These are phyloP conservation scores for Pestalotiopsis sp. DNA, from an alignment of 2,329 filamentous ascomycete species.

Conservation along the genomic window DNA sequence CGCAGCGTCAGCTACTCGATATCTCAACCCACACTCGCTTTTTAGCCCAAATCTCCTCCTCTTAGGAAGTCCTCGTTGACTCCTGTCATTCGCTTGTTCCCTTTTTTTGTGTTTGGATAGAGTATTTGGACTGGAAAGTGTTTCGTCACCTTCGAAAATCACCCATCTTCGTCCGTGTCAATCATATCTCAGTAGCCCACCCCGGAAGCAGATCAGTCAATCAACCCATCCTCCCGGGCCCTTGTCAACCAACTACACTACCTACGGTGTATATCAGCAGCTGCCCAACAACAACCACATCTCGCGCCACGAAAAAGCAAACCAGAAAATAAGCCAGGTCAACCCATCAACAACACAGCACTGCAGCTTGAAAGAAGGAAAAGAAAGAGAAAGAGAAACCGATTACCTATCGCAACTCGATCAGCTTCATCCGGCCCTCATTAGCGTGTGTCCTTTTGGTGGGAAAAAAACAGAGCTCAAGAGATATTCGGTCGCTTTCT, in stretches of 20 bases:
- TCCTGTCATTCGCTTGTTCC: slow-evolving; percentile 74
- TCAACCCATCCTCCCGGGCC: neutral
- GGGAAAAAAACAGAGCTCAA: slow-evolving; percentile 2
- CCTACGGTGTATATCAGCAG: neutral
- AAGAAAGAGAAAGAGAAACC: neutral
- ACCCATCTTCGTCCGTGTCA: neutral
- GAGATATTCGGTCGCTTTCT: neutral
- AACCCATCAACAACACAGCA: neutral
- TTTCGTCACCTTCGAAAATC: slow-evolving; percentile 13
- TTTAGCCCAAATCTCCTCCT: slow-evolving; percentile 37
- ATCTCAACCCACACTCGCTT: slow-evolving; percentile 54
- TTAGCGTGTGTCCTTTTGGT: neutral
- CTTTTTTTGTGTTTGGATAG: slow-evolving; percentile 51
- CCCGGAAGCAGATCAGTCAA: neutral
- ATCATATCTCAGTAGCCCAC: neutral
- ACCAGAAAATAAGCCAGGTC: neutral
- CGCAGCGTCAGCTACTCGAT: slow-evolving; percentile 40
- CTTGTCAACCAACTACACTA: neutral
- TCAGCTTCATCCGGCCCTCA: neutral
- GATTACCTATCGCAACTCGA: neutral
- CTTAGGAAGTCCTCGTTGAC: slow-evolving; percentile 73
- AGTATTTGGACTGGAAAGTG: slow-evolving; percentile 31
- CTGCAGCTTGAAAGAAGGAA: neutral
- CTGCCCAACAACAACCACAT: slow-evolving; percentile 5
- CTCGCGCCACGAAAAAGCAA: neutral